Conservation (phyloP, 2,329 filamentous ascomycete species). For the Emydomyces testavorans region DNA sequence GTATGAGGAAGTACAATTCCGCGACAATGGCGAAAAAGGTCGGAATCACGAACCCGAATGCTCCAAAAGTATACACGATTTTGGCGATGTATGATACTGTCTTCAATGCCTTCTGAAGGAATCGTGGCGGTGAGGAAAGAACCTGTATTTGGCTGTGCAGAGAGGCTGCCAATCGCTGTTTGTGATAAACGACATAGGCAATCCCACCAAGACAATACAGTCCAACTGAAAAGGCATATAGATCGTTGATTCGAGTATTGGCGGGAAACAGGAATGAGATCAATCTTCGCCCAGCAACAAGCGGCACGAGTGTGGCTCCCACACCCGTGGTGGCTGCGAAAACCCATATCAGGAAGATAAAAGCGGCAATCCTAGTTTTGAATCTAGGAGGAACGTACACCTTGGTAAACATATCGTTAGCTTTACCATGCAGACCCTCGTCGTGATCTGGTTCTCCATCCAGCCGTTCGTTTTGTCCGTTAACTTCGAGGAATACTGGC, state of each 20-base stretch:
- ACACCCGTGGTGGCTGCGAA: slow-evolving; percentile 85
- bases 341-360: slow-evolving; percentile 82
- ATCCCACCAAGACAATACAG: slow-evolving; percentile 65
- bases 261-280: slow-evolving; percentile 61
- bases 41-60: slow-evolving; percentile 68
- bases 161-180: slow-evolving; percentile 12
- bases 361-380: slow-evolving; percentile 63
- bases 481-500: slow-evolving; percentile 67
- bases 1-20: slow-evolving; percentile 80
- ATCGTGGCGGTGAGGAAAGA: slow-evolving; percentile 26
- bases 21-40: slow-evolving; percentile 66
- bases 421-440: slow-evolving; percentile 49
- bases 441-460: slow-evolving; percentile 47
- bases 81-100: slow-evolving; percentile 31
- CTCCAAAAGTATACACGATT: slow-evolving; percentile 62
- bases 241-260: slow-evolving; percentile 72
- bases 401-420: slow-evolving; percentile 52
- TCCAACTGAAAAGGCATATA: slow-evolving; percentile 90
- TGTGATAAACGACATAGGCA: slow-evolving; percentile 43
- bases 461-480: slow-evolving; percentile 52
- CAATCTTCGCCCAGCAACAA: slow-evolving; percentile 70
- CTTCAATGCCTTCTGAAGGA: slow-evolving; percentile 17
- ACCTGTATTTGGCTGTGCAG: slow-evolving; percentile 13
- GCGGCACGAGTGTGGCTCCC: slow-evolving; percentile 70
- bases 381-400: slow-evolving; percentile 82